Evolutionary conservation across 192 early-diverging fungal species (phyloP).

Genomic region (Gorgonomyces haynaldii): DNA sequence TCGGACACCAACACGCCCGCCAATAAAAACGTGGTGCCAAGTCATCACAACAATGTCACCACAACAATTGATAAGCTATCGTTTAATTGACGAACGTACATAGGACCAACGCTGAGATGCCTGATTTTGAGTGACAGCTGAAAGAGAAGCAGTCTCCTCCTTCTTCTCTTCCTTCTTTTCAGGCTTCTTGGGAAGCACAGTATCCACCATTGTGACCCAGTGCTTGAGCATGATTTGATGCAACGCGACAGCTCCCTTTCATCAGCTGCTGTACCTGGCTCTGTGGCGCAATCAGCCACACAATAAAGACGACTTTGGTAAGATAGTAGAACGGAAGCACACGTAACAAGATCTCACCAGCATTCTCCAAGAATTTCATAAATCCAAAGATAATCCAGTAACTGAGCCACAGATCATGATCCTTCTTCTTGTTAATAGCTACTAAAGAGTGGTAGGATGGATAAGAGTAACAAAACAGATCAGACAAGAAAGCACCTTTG

Average conservation of each 20-base stretch:
- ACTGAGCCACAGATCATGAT: neutral
- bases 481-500: neutral
- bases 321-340: neutral
- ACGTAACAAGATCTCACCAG: neutral
- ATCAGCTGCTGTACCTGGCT: neutral
- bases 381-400: conserved; percentile 1
- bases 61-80: no score
- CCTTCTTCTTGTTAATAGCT: neutral
- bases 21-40: no score
- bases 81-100: no score
- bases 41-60: no score
- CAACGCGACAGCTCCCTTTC: neutral
- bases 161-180: no score
- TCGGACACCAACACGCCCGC: no score
- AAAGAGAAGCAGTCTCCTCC: no score
- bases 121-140: no score
- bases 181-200: no score
- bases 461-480: neutral
- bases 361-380: neutral
- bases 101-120: no score
- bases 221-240: no score
- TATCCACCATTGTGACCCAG: no score
- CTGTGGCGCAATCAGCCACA: neutral
- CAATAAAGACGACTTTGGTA: neutral
- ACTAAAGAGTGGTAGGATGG: neutral